Evolutionary conservation across 1,139 yeast species (phyloP), one percentile per base, ranked within the genome.

Genomic region (Maudiozyma humilis): DNA sequence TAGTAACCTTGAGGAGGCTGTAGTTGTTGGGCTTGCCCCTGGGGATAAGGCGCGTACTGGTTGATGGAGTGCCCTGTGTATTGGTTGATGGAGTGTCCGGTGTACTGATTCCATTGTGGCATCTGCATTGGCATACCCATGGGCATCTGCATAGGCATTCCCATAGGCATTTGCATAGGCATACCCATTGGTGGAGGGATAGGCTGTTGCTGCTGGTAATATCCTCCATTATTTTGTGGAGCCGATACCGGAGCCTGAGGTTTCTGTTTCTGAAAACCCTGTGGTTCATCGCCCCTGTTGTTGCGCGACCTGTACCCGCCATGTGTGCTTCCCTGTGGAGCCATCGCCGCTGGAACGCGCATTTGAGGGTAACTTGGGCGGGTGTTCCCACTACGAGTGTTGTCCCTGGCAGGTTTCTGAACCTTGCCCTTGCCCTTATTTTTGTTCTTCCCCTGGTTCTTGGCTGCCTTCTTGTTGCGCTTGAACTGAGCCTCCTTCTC

Each of bases 401-500:
- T 42, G 40, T 40, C 43, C 39, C 44, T 45, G 43, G 14, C 44
- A 36, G 32, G 20, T 44, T 43, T 47, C 17, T 38, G 29, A 30
- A 42, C 27, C 27, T 23, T 23, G 27, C 27, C 5, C 14, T 41
- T n/a, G 34, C 39, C 18, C 35, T 44, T 19, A 27, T 43, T 38
- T 63, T 66, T 68, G 47, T 68, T 69, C 44, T 68, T 65, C 51
- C 70, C 72, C 53, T 70, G 75, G 59, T 76, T 80, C 65, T 76
- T 79, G 43, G 71, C 68, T 16, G 73, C 71, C 55, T 79, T 85
- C 56, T 77, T 78, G 41, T 59, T 59, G 48, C 64, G 65, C 48
- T 68, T 69, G 42, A 51, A 61, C 40, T 55, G 62, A 45, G 67
- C 65, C 48, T 89, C 97, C 53, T 74, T 74, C 60, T 89, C 96